Evolutionary conservation across 768 basidiomycete genomes (phyloP), one percentile per base, ranked within the genome.

Genomic region (Kwoniella heveanensis): DNA sequence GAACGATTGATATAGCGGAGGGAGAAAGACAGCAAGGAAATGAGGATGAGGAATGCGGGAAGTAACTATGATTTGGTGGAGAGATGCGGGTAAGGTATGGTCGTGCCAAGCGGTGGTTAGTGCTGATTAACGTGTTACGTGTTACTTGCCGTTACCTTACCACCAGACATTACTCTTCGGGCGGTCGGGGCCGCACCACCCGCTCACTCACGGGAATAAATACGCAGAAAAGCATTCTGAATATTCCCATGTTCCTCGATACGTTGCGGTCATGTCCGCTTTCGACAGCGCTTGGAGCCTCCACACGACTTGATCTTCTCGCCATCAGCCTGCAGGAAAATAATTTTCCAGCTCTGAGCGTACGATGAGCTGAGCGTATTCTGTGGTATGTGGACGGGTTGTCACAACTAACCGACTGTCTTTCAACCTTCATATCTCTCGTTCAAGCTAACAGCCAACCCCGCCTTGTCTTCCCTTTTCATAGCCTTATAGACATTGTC

Each of bases 271-370:
- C 7, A 44, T 9, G 3, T 44, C 39, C 39, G 39, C 39, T 10
- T 19, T 44, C 8, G n/a, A n/a, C n/a, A n/a, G n/a, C n/a, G 32
- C 32, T 47, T 49, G 48, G 48, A 26, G 48, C 48, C 48, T 49
- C 48, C 48, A 44, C 39, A 44, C 17, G 17, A 44, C 6, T 19
- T 36, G 13, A 36, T 36, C 32, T 36, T 36, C 32, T 36, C 32
- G 32, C 13, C n/a, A n/a, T 36, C 7, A 36, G 32, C 8, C 39
- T 7, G 15, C 32, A 5, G 15, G 3, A 44, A 44, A 44, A 44
- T 44, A 44, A 44, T 44, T 44, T 44, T 44, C 39, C 39, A 44
- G 39, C 39, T 44, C 39, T 44, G 19, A 44, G 6, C 10, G 8
- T 17, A 44, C 39, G 4, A 17, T 44, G 15, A 36, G 32, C 32